phyloP scores from a whole-genome alignment of 177 flowering plant genomes.

The Telopea speciosissima region DNA sequence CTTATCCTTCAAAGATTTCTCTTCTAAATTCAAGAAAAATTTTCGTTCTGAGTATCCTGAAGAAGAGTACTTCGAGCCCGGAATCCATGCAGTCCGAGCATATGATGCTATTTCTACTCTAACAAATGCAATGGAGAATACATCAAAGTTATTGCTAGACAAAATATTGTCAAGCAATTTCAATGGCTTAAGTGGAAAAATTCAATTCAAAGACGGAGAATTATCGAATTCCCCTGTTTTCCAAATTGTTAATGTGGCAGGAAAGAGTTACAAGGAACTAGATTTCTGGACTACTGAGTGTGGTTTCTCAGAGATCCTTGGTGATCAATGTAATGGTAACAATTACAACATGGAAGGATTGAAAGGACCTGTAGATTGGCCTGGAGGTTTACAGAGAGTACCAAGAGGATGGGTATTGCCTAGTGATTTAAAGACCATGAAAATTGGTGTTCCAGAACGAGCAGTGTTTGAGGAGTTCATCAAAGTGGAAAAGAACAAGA shows the following conservation, averaged over 20 bases:
- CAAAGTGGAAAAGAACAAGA: slow-evolving; percentile 14
- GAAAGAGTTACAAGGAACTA: slow-evolving; percentile 35
- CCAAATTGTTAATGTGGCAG: slow-evolving; percentile 37
- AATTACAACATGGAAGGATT: neutral
- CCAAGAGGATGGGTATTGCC: slow-evolving; percentile 43
- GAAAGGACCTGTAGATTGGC: slow-evolving; percentile 29
- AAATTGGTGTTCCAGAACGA: slow-evolving; percentile 37
- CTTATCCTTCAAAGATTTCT: slow-evolving; percentile 16
- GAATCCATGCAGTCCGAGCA: slow-evolving; percentile 38
- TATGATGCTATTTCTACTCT: slow-evolving; percentile 35
- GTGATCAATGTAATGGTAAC: neutral
- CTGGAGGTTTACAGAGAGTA: slow-evolving; percentile 17
- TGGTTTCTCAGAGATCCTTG: slow-evolving; percentile 24
- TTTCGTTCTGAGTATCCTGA: slow-evolving; percentile 24
- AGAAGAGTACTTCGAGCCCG: slow-evolving; percentile 25
- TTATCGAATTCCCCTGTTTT: slow-evolving; percentile 7
- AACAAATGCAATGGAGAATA: slow-evolving; percentile 13
- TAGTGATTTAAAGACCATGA: slow-evolving; percentile 18
- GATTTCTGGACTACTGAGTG: slow-evolving; percentile 30
- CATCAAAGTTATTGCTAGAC: neutral
- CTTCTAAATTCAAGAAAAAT: slow-evolving; percentile 16
- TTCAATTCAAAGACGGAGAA: slow-evolving; percentile 29
- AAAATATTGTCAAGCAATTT: slow-evolving; percentile 27
- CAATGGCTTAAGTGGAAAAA: slow-evolving; percentile 44
- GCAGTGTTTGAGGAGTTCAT: slow-evolving; percentile 35